Evolutionary conservation across 768 basidiomycete genomes (phyloP), one percentile per base, ranked within the genome.

Genomic region (Phylloporus sp.): DNA sequence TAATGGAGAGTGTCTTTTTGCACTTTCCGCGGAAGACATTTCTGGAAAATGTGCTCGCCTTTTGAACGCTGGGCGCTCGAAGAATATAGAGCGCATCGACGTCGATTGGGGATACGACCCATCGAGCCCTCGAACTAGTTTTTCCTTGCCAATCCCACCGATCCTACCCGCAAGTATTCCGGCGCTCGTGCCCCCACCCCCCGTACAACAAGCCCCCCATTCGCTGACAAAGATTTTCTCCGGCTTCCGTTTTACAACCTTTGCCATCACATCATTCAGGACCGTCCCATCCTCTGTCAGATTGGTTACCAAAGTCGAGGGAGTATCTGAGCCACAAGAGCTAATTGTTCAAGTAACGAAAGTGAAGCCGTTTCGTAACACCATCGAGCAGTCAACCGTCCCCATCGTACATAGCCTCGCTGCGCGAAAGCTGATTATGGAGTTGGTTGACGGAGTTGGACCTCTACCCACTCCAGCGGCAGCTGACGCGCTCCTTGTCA

Each of bases 351-450:
- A 33, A 2, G 61, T 71, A 2, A 50, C 49, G 11, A 42, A 46
- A 22, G 61, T 63, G 28, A 62, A 59, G 28, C 60, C 63, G 6
- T 63, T 63, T 46, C 53, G 49, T 22, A 47, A 59, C 8, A 45
- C 51, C 7, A 18, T 43, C 17, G 44, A 42, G 1, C 17, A 56
- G 18, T 55, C 56, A 0, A 14, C 23, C 42, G 66, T 48, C 39
- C 69, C 54, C 45, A 62, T 76, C 14, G 58, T 84, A 22, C 82
- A 84, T 54, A 71, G 74, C 0, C 64, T 83, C 31, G 74, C 78
- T 6, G 81, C 80, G 2, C 73, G 75, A 46, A 64, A 66, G 13
- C 65, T 83, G 23, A 76, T 83, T n/a, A 72, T 72, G 53, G 78
- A 78, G 15, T 59, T 80, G 34, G 69, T 74, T 37, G 71, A 71